phyloP scores from a whole-genome alignment of 305 asterid genomes.

The Fraxinus angustifolia region DNA sequence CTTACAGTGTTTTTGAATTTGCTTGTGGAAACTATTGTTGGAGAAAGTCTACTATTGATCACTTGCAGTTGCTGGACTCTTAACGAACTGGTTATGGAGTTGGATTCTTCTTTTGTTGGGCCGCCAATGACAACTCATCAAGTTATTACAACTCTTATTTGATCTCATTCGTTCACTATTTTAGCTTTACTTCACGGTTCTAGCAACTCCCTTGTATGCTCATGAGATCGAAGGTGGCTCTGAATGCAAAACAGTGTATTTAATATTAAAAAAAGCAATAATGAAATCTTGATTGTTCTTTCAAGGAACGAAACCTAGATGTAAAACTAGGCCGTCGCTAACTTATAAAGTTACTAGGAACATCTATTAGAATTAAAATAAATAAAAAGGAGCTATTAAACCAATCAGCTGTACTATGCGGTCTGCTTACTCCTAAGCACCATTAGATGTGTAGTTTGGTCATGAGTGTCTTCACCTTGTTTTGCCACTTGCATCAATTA shows the following conservation, averaged over 20 bases:
- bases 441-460: not conserved
- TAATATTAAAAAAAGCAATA: not conserved
- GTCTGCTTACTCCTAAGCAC: not conserved
- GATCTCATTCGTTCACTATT: not conserved
- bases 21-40: not conserved
- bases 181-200: not conserved
- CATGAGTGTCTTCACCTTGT: not conserved
- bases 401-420: not conserved
- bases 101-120: not conserved
- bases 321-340: not conserved
- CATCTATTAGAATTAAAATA: not conserved
- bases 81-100: not conserved
- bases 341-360: not conserved
- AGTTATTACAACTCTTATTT: not conserved
- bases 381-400: not conserved
- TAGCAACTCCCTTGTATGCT: not conserved
- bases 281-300: not conserved
- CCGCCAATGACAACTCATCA: not conserved
- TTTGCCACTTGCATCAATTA: not conserved
- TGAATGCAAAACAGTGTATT: not conserved
- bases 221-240: not conserved
- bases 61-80: not conserved
- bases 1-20: not conserved
- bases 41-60: not conserved
- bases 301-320: not conserved